A percentile compares a stretch with the other conserved stretches of the same genome.
Evolutionary conservation across 2,329 filamentous ascomycete genomes (phyloP).

Genomic region (Pseudonectria foliicola): DNA sequence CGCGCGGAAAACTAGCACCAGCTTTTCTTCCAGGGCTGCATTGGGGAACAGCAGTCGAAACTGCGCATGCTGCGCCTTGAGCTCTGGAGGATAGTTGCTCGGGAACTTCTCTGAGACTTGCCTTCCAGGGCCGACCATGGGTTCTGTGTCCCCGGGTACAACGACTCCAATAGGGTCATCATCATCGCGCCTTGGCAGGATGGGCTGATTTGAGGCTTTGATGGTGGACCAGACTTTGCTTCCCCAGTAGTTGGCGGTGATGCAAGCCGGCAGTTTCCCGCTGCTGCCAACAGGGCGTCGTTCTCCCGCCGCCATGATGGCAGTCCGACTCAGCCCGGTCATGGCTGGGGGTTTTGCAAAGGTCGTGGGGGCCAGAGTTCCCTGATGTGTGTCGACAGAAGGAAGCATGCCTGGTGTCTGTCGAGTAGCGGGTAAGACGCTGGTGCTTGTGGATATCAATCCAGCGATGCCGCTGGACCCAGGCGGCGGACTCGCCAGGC

Average conservation of each 20-base stretch:
- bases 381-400: conserved; percentile 41
- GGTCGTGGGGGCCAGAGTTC: conserved; percentile 72
- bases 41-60: conserved; percentile 87
- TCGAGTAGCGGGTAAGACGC: conserved; percentile 52
- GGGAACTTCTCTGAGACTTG: conserved; percentile 53
- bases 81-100: conserved; percentile 69
- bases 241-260: conserved; percentile 92
- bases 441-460: conserved; percentile 79
- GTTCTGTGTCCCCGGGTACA: conserved; percentile 25
- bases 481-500: conserved; percentile 32
- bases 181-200: conserved; percentile 27
- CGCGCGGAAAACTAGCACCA: conserved; percentile 87
- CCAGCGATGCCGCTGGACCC: conserved; percentile 66
- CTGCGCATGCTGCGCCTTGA: conserved; percentile 83
- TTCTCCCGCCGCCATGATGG: conserved; percentile 74
- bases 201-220: conserved; percentile 22
- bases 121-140: conserved; percentile 25
- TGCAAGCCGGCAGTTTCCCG: conserved; percentile 71
- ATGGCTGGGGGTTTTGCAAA: conserved; percentile 75
- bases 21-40: conserved; percentile 67
- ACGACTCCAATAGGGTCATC: conserved; percentile 37
- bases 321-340: conserved; percentile 80
- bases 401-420: conserved; percentile 25
- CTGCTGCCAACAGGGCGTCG: conserved; percentile 59
- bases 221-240: conserved; percentile 63